A percentile compares a stretch with the other conserved stretches of the same genome.
Evolutionary conservation across 768 basidiomycete species (phyloP).

Genomic region (Trametopsis cervina): DNA sequence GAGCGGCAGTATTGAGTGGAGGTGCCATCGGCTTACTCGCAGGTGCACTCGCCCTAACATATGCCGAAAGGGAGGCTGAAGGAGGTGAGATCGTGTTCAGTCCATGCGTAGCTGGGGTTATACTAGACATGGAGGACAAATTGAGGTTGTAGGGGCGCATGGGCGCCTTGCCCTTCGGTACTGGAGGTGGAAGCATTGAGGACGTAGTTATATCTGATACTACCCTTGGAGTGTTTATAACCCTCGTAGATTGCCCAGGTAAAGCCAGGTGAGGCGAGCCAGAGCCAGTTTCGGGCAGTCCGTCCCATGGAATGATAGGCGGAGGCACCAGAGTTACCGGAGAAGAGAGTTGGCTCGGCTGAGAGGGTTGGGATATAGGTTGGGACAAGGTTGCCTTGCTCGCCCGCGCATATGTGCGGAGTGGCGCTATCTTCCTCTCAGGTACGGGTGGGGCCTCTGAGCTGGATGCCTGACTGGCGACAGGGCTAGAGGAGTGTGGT

Average conservation of each 20-base stretch:
- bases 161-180: background rate
- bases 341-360: too few relatives aligned
- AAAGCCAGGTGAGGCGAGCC: background rate
- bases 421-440: too few relatives aligned
- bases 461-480: too few relatives aligned
- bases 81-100: background rate
- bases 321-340: background rate
- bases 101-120: background rate
- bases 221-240: background rate
- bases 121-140: background rate
- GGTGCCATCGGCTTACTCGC: too few relatives aligned
- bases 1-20: too few relatives aligned
- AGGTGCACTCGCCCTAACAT: background rate
- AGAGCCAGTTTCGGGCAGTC: background rate
- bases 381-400: too few relatives aligned
- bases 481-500: too few relatives aligned
- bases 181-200: background rate
- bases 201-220: background rate
- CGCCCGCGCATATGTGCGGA: too few relatives aligned
- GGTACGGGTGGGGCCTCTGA: too few relatives aligned
- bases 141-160: background rate
- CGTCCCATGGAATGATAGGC: background rate
- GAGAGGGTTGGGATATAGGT: too few relatives aligned
- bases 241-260: background rate
- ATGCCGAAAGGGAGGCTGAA: background rate